Conservation (phyloP, 768 basidiomycete species). For the Suillus spraguei region DNA sequence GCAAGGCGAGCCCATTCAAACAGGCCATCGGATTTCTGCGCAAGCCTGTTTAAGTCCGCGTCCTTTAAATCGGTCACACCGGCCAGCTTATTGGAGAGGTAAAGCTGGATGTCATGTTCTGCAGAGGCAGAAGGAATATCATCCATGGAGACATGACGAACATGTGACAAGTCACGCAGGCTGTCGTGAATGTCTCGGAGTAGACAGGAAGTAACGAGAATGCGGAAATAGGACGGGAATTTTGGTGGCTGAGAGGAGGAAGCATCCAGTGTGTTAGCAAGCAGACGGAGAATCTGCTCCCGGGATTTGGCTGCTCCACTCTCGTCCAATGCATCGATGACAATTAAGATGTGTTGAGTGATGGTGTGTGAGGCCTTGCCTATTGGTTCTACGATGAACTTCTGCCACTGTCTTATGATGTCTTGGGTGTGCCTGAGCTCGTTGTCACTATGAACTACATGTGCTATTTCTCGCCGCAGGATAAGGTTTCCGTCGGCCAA, state of each 20-base stretch:
- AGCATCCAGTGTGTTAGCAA: conserved; percentile 12
- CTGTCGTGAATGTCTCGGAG: conserved; percentile 26
- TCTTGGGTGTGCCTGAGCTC: conserved; percentile 3
- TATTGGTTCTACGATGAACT: conserved; percentile 23
- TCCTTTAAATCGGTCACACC: neutral
- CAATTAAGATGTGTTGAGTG: conserved; percentile 25
- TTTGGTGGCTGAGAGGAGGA: neutral
- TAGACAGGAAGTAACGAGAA: conserved; percentile 34
- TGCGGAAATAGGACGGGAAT: neutral
- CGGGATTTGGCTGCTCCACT: conserved; percentile 24
- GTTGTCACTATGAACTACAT: conserved; percentile 12
- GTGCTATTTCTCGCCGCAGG: neutral
- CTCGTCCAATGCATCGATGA: conserved; percentile 42
- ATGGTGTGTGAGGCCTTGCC: conserved; percentile 9
- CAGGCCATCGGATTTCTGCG: conserved; percentile 20
- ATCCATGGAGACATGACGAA: conserved; percentile 6
- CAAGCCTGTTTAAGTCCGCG: neutral
- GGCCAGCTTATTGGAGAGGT: conserved; percentile 1
- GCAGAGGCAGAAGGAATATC: neutral
- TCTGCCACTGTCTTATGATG: conserved; percentile 18
- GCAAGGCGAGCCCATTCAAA: conserved; percentile 26
- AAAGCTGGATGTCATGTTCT: conserved; percentile 2
- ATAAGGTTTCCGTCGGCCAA: conserved; percentile 23
- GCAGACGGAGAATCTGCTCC: conserved; percentile 25
- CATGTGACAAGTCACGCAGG: neutral